phyloP scores from a whole-genome alignment of 2,329 filamentous ascomycete genomes.

The Colletotrichum sansevieriae region DNA sequence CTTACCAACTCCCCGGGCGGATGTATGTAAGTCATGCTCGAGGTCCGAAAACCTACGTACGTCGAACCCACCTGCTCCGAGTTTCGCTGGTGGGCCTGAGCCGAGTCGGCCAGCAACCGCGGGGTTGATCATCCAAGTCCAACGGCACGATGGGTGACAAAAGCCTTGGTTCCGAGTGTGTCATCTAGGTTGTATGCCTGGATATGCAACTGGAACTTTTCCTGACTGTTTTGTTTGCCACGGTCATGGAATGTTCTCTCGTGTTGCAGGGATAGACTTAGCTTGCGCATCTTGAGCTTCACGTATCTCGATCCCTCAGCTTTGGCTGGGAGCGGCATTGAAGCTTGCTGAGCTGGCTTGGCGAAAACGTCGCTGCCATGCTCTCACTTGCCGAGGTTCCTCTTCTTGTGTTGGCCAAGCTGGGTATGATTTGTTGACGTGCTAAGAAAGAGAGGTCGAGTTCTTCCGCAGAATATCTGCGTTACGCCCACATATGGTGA shows the following conservation, averaged over 20 bases:
- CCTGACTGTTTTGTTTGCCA: slow-evolving; percentile 8
- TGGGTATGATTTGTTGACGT: neutral
- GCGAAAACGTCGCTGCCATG: neutral
- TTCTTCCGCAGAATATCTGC: slow-evolving; percentile 6
- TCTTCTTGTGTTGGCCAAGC: neutral
- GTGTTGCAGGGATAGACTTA: neutral
- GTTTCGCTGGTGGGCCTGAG: slow-evolving; percentile 14
- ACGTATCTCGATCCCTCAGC: slow-evolving; percentile 3
- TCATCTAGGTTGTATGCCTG: neutral
- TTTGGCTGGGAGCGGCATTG: neutral
- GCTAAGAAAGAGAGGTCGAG: neutral
- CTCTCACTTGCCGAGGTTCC: neutral
- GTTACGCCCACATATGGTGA: no score
- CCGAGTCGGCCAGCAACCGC: slow-evolving; percentile 24
- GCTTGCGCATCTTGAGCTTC: neutral
- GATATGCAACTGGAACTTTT: neutral
- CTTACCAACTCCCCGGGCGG: slow-evolving; percentile 21
- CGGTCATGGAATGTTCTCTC: slow-evolving; percentile 21
- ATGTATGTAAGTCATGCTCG: slow-evolving; percentile 10
- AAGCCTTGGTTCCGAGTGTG: neutral
- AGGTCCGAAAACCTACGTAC: slow-evolving; percentile 15
- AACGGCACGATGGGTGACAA: slow-evolving; percentile 8
- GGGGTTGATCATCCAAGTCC: slow-evolving; percentile 18
- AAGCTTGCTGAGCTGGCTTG: neutral
- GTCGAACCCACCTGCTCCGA: slow-evolving; percentile 12